Conservation (phyloP, 2,329 filamentous ascomycete species). For the Talaromyces marneffei region DNA sequence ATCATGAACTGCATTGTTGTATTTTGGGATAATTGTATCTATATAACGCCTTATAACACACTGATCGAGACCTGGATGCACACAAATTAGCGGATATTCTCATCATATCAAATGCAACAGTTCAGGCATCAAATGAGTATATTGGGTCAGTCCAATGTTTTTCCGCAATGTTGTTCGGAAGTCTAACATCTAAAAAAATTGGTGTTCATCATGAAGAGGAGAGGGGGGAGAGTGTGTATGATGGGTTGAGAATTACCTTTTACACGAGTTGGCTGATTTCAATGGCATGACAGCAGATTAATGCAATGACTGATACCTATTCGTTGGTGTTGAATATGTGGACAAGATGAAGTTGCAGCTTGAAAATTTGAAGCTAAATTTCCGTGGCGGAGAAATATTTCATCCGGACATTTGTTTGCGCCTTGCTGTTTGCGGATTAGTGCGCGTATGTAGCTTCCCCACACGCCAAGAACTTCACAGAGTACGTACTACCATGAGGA, state of each 20-base stretch:
- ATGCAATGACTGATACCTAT: too few species aligned
- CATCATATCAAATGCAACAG: too few species aligned
- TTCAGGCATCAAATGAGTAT: background rate
- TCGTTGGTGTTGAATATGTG: too few species aligned
- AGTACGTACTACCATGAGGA: too few species aligned
- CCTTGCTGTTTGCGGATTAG: background rate
- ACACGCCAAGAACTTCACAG: too few species aligned
- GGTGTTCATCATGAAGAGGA: constrained; percentile 34
- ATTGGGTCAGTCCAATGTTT: constrained; percentile 21
- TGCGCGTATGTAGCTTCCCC: background rate
- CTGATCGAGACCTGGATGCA: background rate
- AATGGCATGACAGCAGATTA: background rate
- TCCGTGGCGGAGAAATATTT: background rate
- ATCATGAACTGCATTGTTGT: background rate
- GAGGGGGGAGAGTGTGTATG: background rate
- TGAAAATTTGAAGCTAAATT: background rate
- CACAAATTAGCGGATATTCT: background rate
- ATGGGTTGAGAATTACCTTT: background rate
- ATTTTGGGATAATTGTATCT: background rate
- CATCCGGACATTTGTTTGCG: background rate
- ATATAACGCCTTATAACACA: background rate
- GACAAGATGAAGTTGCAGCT: background rate
- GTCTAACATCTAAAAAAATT: constrained; percentile 47
- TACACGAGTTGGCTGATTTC: background rate
- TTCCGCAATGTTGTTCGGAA: constrained; percentile 42